These are phyloP conservation scores for Neofusicoccum laricinum DNA, from an alignment of 2,329 filamentous ascomycete genomes.

Conservation along the genomic window DNA sequence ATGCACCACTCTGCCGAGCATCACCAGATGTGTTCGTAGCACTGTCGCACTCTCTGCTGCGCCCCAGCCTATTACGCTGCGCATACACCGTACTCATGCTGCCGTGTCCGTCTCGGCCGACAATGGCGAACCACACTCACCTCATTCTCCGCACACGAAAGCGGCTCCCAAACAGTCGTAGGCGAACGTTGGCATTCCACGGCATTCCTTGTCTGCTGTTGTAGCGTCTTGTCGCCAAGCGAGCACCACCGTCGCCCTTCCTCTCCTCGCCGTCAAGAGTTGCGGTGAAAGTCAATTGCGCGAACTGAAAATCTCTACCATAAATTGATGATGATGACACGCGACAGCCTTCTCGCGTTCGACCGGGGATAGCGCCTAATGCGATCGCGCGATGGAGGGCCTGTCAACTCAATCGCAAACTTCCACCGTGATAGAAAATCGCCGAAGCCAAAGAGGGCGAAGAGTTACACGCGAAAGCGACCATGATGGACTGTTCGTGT, in stretches of 20 bases:
- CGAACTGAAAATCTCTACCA: not conserved
- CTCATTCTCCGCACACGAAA: not conserved
- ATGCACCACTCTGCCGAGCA: not conserved
- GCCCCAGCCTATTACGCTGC: not conserved
- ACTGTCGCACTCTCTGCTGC: not conserved
- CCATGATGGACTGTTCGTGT: not conserved
- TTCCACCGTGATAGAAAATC: not conserved
- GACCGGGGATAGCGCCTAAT: not conserved
- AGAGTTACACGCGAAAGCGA: not conserved
- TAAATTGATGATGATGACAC: not conserved
- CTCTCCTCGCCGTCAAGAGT: not conserved
- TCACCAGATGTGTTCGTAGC: not conserved
- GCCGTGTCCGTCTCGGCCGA: not conserved
- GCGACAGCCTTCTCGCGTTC: not conserved
- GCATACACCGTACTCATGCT: not conserved
- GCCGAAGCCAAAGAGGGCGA: not conserved
- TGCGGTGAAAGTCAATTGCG: not conserved
- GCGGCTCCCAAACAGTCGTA: not conserved
- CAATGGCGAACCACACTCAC: not conserved
- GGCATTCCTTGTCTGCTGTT: not conserved
- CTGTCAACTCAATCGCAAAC: not conserved
- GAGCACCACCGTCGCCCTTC: not conserved
- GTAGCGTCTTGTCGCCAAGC: not conserved
- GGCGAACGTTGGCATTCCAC: not conserved
- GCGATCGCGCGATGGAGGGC: not conserved